phyloP scores from a whole-genome alignment of 2,329 filamentous ascomycete species.

The Aspergillus melleus region DNA sequence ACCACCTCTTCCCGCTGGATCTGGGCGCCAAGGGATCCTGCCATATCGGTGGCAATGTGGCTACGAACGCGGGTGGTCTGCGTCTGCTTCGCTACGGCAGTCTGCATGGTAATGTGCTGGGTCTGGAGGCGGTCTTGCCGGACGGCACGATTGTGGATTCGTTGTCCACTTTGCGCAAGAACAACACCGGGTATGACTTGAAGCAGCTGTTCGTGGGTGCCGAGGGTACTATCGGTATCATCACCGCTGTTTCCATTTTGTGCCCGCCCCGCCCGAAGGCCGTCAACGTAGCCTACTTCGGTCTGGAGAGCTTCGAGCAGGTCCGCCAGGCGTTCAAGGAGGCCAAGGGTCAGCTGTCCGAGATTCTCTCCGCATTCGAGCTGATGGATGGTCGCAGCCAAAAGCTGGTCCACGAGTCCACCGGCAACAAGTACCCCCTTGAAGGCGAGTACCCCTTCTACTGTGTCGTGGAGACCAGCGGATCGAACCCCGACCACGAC shows the following conservation, averaged over 20 bases:
- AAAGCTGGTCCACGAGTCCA: conserved; percentile 71
- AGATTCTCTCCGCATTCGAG: conserved; percentile 97
- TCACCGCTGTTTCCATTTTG: conserved; percentile 85
- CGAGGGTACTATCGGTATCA: conserved; percentile 91
- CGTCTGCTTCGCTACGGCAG: conserved; percentile 89
- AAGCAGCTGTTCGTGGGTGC: conserved; percentile 96
- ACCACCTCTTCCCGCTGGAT: conserved; percentile 91
- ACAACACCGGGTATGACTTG: conserved; percentile 97
- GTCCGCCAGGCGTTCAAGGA: conserved; percentile 82
- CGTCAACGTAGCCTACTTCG: conserved; percentile 93
- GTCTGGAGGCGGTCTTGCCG: conserved; percentile 88
- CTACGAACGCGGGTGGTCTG: conserved; percentile 92
- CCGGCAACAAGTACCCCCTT: conserved; percentile 74
- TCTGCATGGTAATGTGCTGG: conserved; percentile 88
- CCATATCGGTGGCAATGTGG: conserved; percentile 92
- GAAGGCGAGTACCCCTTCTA: conserved; percentile 89
- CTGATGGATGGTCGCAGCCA: conserved; percentile 90
- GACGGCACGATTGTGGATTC: conserved; percentile 92
- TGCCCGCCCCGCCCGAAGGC: conserved; percentile 86
- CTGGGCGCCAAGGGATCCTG: conserved; percentile 98
- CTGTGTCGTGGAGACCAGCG: conserved; percentile 93
- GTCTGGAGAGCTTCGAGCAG: conserved; percentile 85
- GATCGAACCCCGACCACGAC: conserved; percentile 92
- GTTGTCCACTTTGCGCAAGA: conserved; percentile 85
- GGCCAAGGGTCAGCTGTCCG: conserved; percentile 84